Percentiles rank a stretch among this genome's conserved stretches.
These are phyloP conservation scores for Tetrahymena malaccensis DNA, from an alignment of 73 alveolate species.

Conservation along the genomic window DNA sequence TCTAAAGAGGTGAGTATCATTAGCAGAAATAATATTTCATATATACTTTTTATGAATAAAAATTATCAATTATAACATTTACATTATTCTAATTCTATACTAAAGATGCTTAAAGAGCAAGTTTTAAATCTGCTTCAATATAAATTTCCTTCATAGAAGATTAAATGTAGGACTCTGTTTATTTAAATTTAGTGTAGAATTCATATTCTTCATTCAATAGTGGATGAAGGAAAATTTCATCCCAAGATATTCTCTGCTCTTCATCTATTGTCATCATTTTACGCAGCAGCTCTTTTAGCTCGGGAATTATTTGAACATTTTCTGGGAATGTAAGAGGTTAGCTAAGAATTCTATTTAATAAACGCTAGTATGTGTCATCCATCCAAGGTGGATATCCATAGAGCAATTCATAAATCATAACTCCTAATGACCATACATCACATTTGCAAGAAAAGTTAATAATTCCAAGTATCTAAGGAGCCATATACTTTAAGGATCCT, in stretches of 20 bases:
- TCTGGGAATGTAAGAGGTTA: neutral
- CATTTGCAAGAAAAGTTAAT: conserved; percentile 20
- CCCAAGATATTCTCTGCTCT: neutral
- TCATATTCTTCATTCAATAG: neutral
- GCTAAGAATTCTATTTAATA: neutral
- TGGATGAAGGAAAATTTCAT: neutral
- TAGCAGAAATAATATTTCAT: too few relatives aligned
- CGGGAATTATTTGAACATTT: neutral
- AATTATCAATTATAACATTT: neutral
- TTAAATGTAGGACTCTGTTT: neutral
- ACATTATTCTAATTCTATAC: neutral
- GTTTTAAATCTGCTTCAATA: neutral
- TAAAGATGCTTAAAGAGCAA: neutral
- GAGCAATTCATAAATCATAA: conserved; percentile 14
- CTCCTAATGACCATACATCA: conserved; percentile 45
- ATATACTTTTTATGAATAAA: neutral
- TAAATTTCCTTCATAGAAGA: neutral
- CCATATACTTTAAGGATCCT: neutral
- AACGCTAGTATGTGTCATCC: neutral
- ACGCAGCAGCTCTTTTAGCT: neutral
- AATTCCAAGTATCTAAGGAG: neutral
- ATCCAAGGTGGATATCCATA: conserved; percentile 41
- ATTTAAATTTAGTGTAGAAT: neutral
- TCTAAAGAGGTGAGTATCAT: too few relatives aligned
- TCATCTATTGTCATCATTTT: neutral